Conservation (phyloP, 2,329 filamentous ascomycete species). For the Hypomyces perniciosus region DNA sequence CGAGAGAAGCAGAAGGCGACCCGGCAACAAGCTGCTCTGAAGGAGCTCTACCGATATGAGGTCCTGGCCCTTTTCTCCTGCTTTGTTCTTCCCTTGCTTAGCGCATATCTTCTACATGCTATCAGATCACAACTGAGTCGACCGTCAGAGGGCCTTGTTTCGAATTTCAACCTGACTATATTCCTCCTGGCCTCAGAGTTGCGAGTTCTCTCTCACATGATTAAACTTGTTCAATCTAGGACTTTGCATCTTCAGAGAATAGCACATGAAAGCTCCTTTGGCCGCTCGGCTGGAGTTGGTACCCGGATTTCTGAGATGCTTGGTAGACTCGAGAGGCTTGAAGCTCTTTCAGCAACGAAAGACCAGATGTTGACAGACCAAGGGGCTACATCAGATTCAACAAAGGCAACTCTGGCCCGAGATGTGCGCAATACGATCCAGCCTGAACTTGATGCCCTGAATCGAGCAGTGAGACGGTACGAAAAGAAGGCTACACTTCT, state of each 20-base stretch:
- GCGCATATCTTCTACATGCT: slow-evolving; percentile 77
- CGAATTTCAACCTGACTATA: slow-evolving; percentile 87
- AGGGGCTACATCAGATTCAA: slow-evolving; percentile 27
- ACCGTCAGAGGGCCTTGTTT: slow-evolving; percentile 80
- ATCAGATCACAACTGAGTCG: slow-evolving; percentile 76
- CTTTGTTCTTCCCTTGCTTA: slow-evolving; percentile 69
- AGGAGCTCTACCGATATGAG: slow-evolving; percentile 70
- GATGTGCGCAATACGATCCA: slow-evolving; percentile 63
- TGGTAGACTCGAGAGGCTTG: slow-evolving; percentile 63
- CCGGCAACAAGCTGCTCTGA: slow-evolving; percentile 38
- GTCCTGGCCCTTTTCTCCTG: slow-evolving; percentile 68
- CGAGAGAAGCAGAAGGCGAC: slow-evolving; percentile 10
- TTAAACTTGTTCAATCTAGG: slow-evolving; percentile 71
- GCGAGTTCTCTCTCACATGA: slow-evolving; percentile 72
- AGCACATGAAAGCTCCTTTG: slow-evolving; percentile 50
- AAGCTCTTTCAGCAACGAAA: slow-evolving; percentile 40
- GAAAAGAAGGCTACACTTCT: slow-evolving; percentile 81
- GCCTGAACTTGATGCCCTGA: slow-evolving; percentile 80
- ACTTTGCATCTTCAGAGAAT: slow-evolving; percentile 77
- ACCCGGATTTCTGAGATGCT: slow-evolving; percentile 51
- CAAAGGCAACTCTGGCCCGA: slow-evolving; percentile 37
- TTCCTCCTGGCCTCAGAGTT: slow-evolving; percentile 85
- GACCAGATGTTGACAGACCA: slow-evolving; percentile 19
- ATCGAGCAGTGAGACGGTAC: slow-evolving; percentile 81
- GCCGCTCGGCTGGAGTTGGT: slow-evolving; percentile 23